Evolutionary conservation across 2,329 filamentous ascomycete species (phyloP), one percentile per base, ranked within the genome.

Genomic region (Ophiostoma perfectum): DNA sequence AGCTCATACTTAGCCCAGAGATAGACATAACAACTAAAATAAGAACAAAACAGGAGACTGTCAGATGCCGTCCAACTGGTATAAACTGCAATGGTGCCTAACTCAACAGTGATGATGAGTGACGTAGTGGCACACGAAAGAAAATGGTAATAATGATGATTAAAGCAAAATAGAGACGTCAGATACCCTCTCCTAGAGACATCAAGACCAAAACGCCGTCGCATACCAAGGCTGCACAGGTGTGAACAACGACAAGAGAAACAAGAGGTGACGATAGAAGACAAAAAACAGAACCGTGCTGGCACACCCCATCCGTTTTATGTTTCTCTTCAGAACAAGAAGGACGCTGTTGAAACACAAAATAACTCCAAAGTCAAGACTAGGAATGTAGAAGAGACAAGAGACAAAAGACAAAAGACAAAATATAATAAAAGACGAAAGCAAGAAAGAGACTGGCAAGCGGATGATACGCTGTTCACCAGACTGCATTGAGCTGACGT

Each of bases 171-270:
- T 27, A 27, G 27, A 27, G 27, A 27, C 27, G 27, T 27, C 27
- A 27, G 27, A 27, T 27, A 27, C 27, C 55, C 55, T 60, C 55
- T 58, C 18, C 11, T 5, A 18, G 58, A 42, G 60, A 44, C 60
- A 63, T n/a, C 60, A 42, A 41, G 60, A 42, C 60, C 60, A 63
- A 63, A 63, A 63, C 60, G 60, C 60, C 60, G 39, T 27, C 27
- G 27, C 27, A 63, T 18, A 42, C 16, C 60, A 44, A 63, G 60
- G 27, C 18, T 42, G n/a, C 39, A 44, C 60, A 18, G 8, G 16
- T 16, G n/a, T 63, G 60, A 39, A 12, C 60, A 42, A 63, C 58
- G 27, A 27, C 27, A 27, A 27, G 27, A 27, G 27, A 49, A 6
- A 60, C 27, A 38, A 38, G 14, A 38, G 4, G 11, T 36, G 2